These are phyloP conservation scores for Puccinellia tenuiflora DNA, from an alignment of 176 grass and related monocot genomes.

Conservation along the genomic window DNA sequence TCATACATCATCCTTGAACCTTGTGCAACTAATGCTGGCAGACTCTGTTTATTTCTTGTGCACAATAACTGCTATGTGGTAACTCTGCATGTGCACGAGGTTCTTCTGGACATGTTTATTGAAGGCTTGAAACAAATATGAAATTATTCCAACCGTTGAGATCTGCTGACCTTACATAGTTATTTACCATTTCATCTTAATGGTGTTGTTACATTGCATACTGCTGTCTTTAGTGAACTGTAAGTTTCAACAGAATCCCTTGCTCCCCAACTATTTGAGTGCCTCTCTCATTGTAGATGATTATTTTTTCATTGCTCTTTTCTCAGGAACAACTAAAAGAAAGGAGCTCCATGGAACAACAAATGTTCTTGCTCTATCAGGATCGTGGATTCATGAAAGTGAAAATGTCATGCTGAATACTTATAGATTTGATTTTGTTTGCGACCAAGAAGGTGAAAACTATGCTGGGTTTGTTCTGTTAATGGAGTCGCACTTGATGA, in stretches of 20 bases:
- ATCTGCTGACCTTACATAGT: background rate
- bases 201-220: background rate
- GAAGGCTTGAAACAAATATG: background rate
- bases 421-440: constrained; percentile 70
- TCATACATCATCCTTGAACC: background rate
- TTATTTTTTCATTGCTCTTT: constrained; percentile 4
- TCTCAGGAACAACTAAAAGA: constrained; percentile 76
- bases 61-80: constrained; percentile 4
- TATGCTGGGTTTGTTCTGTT: constrained; percentile 74
- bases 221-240: constrained; percentile 10
- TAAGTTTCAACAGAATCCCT: background rate
- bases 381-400: constrained; percentile 63
- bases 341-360: constrained; percentile 82
- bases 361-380: constrained; percentile 46
- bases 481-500: constrained; percentile 79
- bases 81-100: background rate
- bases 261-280: background rate
- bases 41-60: constrained; percentile 16
- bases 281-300: constrained; percentile 4
- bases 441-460: constrained; percentile 61
- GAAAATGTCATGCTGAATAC: constrained; percentile 47
- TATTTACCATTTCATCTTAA: constrained; percentile 13
- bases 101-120: constrained; percentile 13
- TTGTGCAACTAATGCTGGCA: background rate
- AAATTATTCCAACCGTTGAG: constrained; percentile 5